Base-by-base conservation (phyloP, 2,329 filamentous ascomycete species). In the Neopestalotiopsis clavispora region DNA sequence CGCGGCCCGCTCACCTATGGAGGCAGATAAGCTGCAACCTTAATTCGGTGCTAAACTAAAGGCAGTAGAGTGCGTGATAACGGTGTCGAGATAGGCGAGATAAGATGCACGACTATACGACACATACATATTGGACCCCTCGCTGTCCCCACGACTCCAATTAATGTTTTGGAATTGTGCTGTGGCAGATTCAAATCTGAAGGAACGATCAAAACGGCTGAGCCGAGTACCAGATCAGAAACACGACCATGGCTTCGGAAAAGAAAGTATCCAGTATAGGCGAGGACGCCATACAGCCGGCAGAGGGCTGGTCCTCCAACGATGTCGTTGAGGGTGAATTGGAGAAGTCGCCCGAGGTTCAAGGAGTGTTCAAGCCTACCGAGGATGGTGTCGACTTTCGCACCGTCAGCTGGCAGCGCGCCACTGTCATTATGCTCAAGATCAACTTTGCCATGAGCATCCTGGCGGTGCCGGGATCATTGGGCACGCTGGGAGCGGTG, bases 381-480 rank as follows among this genome's bases (percentile, higher is more conserved):
- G 67, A 69, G 0, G 75, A 76, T 49, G 76, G 74, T 10, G 75
- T 78, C 30, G 70, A 77, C 9, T 78, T 77, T 45, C 73, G 76
- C 1, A 77, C 74, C 1, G 74, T 78, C 32, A 80, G 79, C 60
- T 84, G 82, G 81, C 76, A 80, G 67, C 73, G 79, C 63, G 80
- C 80, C 14, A 78, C 78, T 14, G 74, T 83, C 45, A 79, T 84
- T 69, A 82, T 83, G 69, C 73, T 80, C 69, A 81, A 81, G 74
- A 73, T 76, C 58, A 74, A 76, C 64, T 75, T 78, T 23, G 76
- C 74, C 61, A 74, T 69, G 73, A 65, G 76, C 71, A 71, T 78
- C 69, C 65, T 76, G 60, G 69, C 67, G 4, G 63, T 74, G 2
- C 73, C 72, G 2, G 68, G 67, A 7, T 67, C 71, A 0, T 65